phyloP scores from a whole-genome alignment of 2,329 filamentous ascomycete genomes.

The Albophoma yamanashiensis region DNA sequence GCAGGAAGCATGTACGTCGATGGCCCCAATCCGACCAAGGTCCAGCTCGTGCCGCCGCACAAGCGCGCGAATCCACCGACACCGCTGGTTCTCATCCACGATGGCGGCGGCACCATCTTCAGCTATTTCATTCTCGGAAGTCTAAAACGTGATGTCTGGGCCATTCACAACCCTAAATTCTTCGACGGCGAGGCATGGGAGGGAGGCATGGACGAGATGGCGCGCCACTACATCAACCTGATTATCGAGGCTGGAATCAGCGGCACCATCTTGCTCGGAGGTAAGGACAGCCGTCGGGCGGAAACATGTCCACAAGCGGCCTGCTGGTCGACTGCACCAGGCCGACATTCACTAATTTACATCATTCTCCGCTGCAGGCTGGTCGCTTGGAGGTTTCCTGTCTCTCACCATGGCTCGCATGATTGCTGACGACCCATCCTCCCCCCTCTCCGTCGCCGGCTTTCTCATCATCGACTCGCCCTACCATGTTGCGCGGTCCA shows the following conservation, averaged over 20 bases:
- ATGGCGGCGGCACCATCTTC: conserved; percentile 20
- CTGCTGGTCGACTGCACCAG: not conserved
- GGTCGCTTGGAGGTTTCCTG: conserved; percentile 19
- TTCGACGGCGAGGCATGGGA: conserved; percentile 12
- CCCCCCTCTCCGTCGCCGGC: conserved; percentile 13
- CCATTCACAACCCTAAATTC: conserved; percentile 17
- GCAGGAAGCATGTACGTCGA: conserved; percentile 8
- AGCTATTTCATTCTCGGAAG: conserved; percentile 16
- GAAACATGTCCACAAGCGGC: not conserved
- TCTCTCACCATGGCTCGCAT: conserved; percentile 14
- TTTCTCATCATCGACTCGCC: conserved; percentile 18
- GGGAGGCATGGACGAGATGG: conserved; percentile 19
- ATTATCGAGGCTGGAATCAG: conserved; percentile 12
- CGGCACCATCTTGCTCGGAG: conserved; percentile 16
- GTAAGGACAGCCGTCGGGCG: conserved; percentile 1
- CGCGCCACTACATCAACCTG: conserved; percentile 13
- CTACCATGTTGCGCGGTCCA: conserved; percentile 12
- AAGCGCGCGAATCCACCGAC: conserved; percentile 7
- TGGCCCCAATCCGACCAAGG: conserved; percentile 14
- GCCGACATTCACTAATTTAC: not conserved
- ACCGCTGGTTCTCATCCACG: conserved; percentile 18
- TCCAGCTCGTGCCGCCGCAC: conserved; percentile 9
- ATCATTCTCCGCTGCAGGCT: conserved; percentile 7
- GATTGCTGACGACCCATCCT: conserved; percentile 11
- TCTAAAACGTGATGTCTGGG: conserved; percentile 18